phyloP scores from a whole-genome alignment of 78 protist genomes.

The Chrysochromulina tobinii region DNA sequence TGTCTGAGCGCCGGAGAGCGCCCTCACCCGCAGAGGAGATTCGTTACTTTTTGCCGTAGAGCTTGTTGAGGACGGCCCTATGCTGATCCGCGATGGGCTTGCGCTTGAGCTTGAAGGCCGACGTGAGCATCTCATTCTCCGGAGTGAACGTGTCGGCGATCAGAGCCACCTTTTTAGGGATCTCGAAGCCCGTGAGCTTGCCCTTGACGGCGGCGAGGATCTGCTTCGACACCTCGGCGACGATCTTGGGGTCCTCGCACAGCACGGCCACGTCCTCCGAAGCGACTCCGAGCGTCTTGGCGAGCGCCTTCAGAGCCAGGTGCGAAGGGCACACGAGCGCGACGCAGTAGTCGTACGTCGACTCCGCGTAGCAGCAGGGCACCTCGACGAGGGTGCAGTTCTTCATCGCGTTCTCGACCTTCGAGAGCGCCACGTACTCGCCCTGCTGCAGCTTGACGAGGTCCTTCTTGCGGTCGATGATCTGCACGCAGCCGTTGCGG shows the following conservation, averaged over 20 bases:
- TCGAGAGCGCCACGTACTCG: conserved; percentile 90
- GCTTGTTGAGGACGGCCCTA: not conserved
- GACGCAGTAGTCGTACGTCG: conserved; percentile 6
- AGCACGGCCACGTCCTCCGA: not conserved
- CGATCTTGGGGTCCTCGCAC: not conserved
- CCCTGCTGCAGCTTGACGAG: conserved; percentile 93
- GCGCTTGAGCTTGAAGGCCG: conserved; percentile 11
- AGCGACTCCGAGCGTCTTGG: not conserved
- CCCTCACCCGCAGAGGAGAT: no score
- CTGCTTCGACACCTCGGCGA: not conserved
- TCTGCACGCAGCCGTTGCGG: conserved; percentile 66
- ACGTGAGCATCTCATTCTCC: conserved; percentile 13
- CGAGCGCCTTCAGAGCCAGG: not conserved
- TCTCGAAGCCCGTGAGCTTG: conserved; percentile 3
- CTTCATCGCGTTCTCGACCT: conserved; percentile 69
- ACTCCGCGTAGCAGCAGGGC: not conserved
- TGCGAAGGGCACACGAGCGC: not conserved
- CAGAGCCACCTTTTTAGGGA: not conserved
- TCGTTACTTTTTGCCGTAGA: not conserved
- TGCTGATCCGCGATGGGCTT: not conserved
- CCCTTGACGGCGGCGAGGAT: not conserved
- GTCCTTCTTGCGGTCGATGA: conserved; percentile 95
- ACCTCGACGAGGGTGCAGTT: not conserved
- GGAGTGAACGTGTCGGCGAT: not conserved
- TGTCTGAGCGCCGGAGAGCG: no score